Percentiles rank a stretch among this genome's conserved stretches.
phyloP scores from a whole-genome alignment of 257 asterid species.

The Schizonepeta tenuifolia region DNA sequence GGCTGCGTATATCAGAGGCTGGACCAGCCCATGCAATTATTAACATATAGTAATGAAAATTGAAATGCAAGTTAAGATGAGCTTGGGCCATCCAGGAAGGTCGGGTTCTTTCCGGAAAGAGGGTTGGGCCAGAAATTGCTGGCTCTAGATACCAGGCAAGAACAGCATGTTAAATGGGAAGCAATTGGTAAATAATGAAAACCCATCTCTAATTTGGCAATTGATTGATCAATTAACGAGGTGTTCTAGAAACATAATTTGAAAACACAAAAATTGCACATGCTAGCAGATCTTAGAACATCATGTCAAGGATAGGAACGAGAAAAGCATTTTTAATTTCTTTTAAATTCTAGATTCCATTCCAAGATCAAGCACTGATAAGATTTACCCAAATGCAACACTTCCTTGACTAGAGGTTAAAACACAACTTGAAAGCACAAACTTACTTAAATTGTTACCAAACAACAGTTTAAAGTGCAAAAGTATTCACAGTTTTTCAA shows the following conservation, averaged over 20 bases:
- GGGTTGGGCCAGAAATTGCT: background rate
- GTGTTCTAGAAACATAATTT: conserved; percentile 9
- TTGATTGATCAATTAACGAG: background rate
- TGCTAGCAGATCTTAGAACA: conserved; percentile 2
- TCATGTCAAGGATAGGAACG: background rate
- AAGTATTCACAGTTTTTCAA: background rate
- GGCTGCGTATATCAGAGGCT: background rate
- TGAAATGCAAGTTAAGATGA: background rate
- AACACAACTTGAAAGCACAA: conserved; percentile 4
- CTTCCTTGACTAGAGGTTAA: background rate
- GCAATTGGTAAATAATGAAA: background rate
- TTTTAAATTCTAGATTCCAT: background rate
- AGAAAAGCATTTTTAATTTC: background rate
- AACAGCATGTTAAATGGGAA: background rate
- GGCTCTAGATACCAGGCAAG: conserved; percentile 12
- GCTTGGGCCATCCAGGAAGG: background rate
- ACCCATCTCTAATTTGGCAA: background rate
- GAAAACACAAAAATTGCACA: background rate
- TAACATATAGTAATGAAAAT: background rate
- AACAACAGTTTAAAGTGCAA: background rate
- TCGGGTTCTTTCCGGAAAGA: background rate
- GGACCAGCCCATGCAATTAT: background rate
- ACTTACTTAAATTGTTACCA: background rate
- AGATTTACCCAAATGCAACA: background rate
- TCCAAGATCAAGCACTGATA: conserved; percentile 18